A percentile compares a stretch with the other conserved stretches of the same genome.
Conservation (phyloP, 2,329 filamentous ascomycete species). For the Chaetomiaceae sp. region DNA sequence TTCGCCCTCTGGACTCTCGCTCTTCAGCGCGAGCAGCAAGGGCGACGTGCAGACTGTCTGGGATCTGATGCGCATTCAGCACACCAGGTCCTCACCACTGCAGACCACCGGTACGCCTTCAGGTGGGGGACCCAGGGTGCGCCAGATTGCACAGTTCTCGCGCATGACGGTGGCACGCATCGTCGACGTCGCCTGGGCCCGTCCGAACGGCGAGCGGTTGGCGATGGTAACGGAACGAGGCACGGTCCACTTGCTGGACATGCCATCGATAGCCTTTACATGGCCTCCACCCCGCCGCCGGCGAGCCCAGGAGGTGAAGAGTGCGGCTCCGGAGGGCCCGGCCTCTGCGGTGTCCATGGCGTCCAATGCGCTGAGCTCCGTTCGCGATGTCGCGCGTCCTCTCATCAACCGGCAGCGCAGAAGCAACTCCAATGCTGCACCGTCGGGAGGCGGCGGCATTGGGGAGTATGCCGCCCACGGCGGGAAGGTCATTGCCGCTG, state of each 20-base stretch:
- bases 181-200: slow-evolving; percentile 83
- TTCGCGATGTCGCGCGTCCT: slow-evolving; percentile 61
- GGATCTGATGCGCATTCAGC: slow-evolving; percentile 65
- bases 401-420: slow-evolving; percentile 51
- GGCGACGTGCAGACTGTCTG: slow-evolving; percentile 79
- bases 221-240: slow-evolving; percentile 90
- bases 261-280: slow-evolving; percentile 74
- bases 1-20: slow-evolving; percentile 62
- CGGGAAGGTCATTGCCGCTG: slow-evolving; percentile 64
- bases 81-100: slow-evolving; percentile 55
- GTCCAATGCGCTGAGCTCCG: slow-evolving; percentile 63
- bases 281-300: slow-evolving; percentile 71
- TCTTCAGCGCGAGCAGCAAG: slow-evolving; percentile 76
- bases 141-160: slow-evolving; percentile 81
- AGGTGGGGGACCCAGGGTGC: slow-evolving; percentile 54
- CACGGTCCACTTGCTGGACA: slow-evolving; percentile 88
- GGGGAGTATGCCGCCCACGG: slow-evolving; percentile 62
- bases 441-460: slow-evolving; percentile 40
- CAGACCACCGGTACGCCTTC: slow-evolving; percentile 44
- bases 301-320: slow-evolving; percentile 38
- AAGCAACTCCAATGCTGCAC: slow-evolving; percentile 38
- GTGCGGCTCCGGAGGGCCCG: slow-evolving; percentile 43
- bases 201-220: slow-evolving; percentile 71
- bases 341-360: slow-evolving; percentile 60
- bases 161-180: slow-evolving; percentile 88